Percentiles rank a stretch among this genome's conserved stretches.
Conservation (phyloP, 2,329 filamentous ascomycete species). For the Ascochyta clinopodiicola region DNA sequence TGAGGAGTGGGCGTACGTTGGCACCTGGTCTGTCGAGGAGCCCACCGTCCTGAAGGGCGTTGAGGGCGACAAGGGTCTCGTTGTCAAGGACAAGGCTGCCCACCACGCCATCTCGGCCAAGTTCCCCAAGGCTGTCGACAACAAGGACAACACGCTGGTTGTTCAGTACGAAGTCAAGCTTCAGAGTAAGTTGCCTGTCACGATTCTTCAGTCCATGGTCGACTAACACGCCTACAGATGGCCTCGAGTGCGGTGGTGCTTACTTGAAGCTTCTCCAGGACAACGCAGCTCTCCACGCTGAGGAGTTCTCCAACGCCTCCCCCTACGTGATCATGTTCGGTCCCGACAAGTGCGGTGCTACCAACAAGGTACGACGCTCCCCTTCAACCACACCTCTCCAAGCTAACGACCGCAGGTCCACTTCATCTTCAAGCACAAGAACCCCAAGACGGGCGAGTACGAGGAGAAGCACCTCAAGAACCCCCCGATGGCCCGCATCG, state of each 20-base stretch:
- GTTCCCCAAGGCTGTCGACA: slow-evolving; percentile 94
- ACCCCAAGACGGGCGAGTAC: slow-evolving; percentile 99
- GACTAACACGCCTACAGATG: slow-evolving; percentile 65
- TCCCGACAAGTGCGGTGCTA: slow-evolving; percentile 98
- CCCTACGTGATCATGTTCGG: slow-evolving; percentile 99
- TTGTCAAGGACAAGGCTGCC: slow-evolving; percentile 96
- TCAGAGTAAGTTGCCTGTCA: slow-evolving; percentile 74
- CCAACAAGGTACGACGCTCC: slow-evolving; percentile 81
- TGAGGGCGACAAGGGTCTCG: slow-evolving; percentile 92
- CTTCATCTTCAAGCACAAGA: slow-evolving; percentile 99
- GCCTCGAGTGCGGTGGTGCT: slow-evolving; percentile 95
- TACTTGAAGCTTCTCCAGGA: slow-evolving; percentile 99
- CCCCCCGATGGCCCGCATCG: slow-evolving; percentile 83
- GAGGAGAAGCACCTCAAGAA: slow-evolving; percentile 97
- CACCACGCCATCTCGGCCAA: slow-evolving; percentile 99
- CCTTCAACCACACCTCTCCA: slow-evolving; percentile 2
- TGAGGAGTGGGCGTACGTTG: slow-evolving; percentile 93
- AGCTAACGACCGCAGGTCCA: slow-evolving; percentile 59
- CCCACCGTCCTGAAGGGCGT: slow-evolving; percentile 89
- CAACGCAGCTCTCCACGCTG: slow-evolving; percentile 93
- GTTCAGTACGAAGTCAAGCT: slow-evolving; percentile 99
- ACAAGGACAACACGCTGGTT: slow-evolving; percentile 95
- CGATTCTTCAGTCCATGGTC: not conserved
- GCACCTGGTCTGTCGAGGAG: slow-evolving; percentile 97
- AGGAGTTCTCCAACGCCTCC: slow-evolving; percentile 97